Evolutionary conservation across 2,329 filamentous ascomycete genomes (phyloP), one percentile per base, ranked within the genome.

Genomic region (Camptophora hylomeconis): DNA sequence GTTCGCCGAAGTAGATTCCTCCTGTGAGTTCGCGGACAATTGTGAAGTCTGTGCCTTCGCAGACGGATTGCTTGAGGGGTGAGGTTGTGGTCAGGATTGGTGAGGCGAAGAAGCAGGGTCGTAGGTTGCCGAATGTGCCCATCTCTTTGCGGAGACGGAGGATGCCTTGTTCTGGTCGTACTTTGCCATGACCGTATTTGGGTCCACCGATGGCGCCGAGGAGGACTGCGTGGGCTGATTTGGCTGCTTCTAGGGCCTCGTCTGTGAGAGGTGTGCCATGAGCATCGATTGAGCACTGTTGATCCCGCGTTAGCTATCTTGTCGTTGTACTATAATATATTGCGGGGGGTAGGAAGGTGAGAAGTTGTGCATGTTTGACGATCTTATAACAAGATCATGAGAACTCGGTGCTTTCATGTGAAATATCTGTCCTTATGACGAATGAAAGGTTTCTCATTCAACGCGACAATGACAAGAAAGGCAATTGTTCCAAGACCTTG

Each of bases 141-240:
- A 95, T 80, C 59, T 94, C 81, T 60, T 92, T 94, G 60, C 87
- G 83, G 30, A 95, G 80, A 44, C 66, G 72, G 38, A 95, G 76
- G 47, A 95, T 75, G 37, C 87, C 87, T 60, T 94, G 82, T 56
- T 95, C 87, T 2, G 87, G 87, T 24, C 86, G 81, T 39, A 94
- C 78, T 33, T 74, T 60, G 43, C 81, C 82, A 17, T 83, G 89
- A 37, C 86, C 86, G 83, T 86, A 95, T 82, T 94, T 73, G 19
- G 89, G 87, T n/a, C 87, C 87, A 45, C 87, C 87, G 49, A 95
- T 92, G 45, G 87, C 83, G 44, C 86, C 87, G 31, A 95, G 75
- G 35, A 95, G 75, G 36, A 95, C 79, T 20, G 86, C 87, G 56
- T 93, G 80, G 40, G 86, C 84, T 28, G 69, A 64, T 57, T 92